Base-by-base conservation (phyloP, 176 grass and related monocot genomes). In the Musa beccarii region DNA sequence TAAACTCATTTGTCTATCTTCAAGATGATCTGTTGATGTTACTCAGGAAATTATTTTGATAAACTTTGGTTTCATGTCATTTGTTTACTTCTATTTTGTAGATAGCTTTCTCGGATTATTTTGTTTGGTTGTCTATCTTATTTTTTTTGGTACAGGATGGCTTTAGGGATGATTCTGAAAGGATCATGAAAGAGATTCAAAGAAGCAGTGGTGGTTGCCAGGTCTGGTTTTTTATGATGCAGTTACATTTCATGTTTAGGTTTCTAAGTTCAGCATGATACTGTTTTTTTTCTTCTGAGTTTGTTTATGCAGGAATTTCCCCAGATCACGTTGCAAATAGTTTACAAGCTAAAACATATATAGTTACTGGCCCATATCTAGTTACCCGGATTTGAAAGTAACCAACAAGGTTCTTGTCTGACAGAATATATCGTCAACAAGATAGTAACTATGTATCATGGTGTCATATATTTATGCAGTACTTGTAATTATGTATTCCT, bases 81-180 rank as follows among this genome's bases (percentile, higher is more conserved):
- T 68, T 43, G 3, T 54, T 54, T 51, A 11, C 10, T 56, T 15
- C 57, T 61, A 65, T 68, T 89, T 70, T 29, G 74, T 75, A 85
- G 53, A 5, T 28, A 79, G 23, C 71, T 77, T 23, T 71, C 11
- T 22, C 22, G 22, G 92, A 61, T 99, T 16, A 79, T 55, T 79
- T 81, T 11, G 43, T 16, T 56, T 28, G 16, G 20, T 55, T 54
- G 4, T 29, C 9, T 26, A 11, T 69, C 20, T 68, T 54, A 93
- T 97, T 34, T 43, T 43, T 72, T 8, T 80, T 28, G 43, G 78
- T 87, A 28, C 86, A 93, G 88, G 94, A 93, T 63, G 94, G 94
- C 28, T 97, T 93, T 87, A 93, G 83, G 82, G 65, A 82, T 80
- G 90, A 93, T 83, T 97, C 94, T 51, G 90, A 93, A 83, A 97